Conservation (phyloP, 768 basidiomycete species). For the Leccinum broughii region DNA sequence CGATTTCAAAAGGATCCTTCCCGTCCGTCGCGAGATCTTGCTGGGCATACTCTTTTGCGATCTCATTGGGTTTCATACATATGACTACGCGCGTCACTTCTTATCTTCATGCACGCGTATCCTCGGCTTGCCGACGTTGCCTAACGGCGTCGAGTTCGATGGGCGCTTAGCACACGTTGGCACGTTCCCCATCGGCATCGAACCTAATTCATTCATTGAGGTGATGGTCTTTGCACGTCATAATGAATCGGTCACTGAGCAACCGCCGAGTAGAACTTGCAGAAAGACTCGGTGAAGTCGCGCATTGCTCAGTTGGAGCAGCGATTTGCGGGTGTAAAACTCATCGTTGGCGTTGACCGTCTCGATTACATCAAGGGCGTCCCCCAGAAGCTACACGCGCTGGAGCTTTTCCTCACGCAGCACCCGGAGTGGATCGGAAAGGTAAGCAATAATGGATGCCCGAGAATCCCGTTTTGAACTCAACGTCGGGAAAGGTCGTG, state of each 20-base stretch:
- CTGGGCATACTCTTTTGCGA: constrained; percentile 95
- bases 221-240: constrained; percentile 37
- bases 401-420: constrained; percentile 94
- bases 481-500: constrained; percentile 62
- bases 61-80: constrained; percentile 98
- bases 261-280: constrained; percentile 56
- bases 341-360: constrained; percentile 98
- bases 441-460: constrained; percentile 38
- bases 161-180: constrained; percentile 96
- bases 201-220: constrained; percentile 88
- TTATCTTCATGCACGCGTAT: constrained; percentile 97
- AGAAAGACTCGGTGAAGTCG: constrained; percentile 75
- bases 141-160: constrained; percentile 96
- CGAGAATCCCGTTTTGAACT: background rate
- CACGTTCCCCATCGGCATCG: constrained; percentile 99
- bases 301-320: constrained; percentile 83
- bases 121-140: constrained; percentile 92
- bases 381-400: constrained; percentile 94
- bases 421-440: constrained; percentile 99
- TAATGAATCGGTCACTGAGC: constrained; percentile 5
- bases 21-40: constrained; percentile 96
- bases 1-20: constrained; percentile 68
- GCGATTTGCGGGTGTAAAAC: constrained; percentile 91
- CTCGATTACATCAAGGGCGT: constrained; percentile 99
- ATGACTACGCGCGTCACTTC: constrained; percentile 99